A percentile compares a stretch with the other conserved stretches of the same genome.
Conservation (phyloP, 352 stramenopile genomes). For the Phytophthora sp. region DNA sequence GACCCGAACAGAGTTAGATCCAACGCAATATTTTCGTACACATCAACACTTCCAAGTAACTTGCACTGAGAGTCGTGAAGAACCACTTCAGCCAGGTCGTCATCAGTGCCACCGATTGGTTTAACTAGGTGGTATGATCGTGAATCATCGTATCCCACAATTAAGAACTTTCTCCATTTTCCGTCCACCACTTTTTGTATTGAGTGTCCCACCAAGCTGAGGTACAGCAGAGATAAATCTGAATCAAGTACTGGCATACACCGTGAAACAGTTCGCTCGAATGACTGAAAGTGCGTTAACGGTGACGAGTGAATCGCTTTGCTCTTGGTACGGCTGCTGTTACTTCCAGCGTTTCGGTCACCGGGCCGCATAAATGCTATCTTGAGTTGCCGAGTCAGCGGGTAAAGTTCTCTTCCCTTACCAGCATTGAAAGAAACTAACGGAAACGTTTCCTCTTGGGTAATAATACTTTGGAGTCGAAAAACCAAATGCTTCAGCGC, state of each 20-base stretch:
- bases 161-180: constrained; percentile 80
- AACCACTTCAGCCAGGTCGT: constrained; percentile 67
- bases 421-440: constrained; percentile 64
- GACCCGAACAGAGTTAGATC: constrained; percentile 60
- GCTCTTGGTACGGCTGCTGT: constrained; percentile 10
- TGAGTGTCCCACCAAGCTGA: constrained; percentile 70
- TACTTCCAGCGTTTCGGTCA: constrained; percentile 19
- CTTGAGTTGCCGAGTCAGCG: constrained; percentile 73
- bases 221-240: constrained; percentile 61
- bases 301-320: constrained; percentile 75
- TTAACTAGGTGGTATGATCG: constrained; percentile 69
- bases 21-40: constrained; percentile 53
- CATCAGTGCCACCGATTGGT: constrained; percentile 38
- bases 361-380: constrained; percentile 47
- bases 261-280: constrained; percentile 78
- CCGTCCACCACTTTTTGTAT: constrained; percentile 81
- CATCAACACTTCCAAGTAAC: constrained; percentile 48
- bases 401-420: constrained; percentile 81
- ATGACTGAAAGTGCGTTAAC: constrained; percentile 87
- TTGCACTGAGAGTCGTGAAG: constrained; percentile 85
- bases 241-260: constrained; percentile 60
- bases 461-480: constrained; percentile 77
- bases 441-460: constrained; percentile 72
- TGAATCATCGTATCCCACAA: constrained; percentile 70
- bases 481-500: constrained; percentile 64